Conservation (phyloP, 2,329 filamentous ascomycete species). For the Aspergillus fijiensis region DNA sequence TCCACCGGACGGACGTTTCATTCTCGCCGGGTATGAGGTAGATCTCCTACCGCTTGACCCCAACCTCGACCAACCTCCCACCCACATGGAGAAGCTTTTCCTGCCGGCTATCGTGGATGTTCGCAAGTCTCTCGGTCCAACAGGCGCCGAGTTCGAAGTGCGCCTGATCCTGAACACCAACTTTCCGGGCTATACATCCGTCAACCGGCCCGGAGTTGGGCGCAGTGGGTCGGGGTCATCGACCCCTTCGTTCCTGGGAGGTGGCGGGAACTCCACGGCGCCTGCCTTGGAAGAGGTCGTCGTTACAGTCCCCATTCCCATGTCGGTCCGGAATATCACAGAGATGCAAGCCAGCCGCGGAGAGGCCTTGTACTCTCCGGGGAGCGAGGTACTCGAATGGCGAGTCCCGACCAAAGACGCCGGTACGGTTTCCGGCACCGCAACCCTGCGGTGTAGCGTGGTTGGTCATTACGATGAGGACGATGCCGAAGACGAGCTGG, state of each 20-base stretch:
- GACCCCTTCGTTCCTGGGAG: constrained; percentile 49
- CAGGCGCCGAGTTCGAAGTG: constrained; percentile 85
- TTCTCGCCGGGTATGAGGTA: constrained; percentile 90
- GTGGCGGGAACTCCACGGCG: constrained; percentile 57
- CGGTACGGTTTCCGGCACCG: constrained; percentile 63
- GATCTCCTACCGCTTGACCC: constrained; percentile 75
- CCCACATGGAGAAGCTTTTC: constrained; percentile 64
- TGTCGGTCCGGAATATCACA: constrained; percentile 75
- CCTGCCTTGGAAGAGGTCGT: constrained; percentile 72
- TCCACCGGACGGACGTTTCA: constrained; percentile 90
- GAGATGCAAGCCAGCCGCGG: constrained; percentile 79
- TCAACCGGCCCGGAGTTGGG: constrained; percentile 39
- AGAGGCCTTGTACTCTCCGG: constrained; percentile 77
- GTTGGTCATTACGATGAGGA: constrained; percentile 60
- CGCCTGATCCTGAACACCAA: constrained; percentile 69
- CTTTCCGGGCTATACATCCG: constrained; percentile 53
- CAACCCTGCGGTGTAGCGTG: constrained; percentile 76
- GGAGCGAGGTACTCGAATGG: constrained; percentile 76
- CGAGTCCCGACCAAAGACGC: constrained; percentile 76
- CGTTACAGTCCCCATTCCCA: constrained; percentile 75
- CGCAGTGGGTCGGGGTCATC: constrained; percentile 48
- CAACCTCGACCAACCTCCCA: constrained; percentile 56
- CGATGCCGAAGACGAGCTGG: constrained; percentile 46
- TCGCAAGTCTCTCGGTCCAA: constrained; percentile 71
- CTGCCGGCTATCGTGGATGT: constrained; percentile 81